Base-by-base conservation (phyloP, 768 basidiomycete genomes). In the Leccinum rimulosum region DNA sequence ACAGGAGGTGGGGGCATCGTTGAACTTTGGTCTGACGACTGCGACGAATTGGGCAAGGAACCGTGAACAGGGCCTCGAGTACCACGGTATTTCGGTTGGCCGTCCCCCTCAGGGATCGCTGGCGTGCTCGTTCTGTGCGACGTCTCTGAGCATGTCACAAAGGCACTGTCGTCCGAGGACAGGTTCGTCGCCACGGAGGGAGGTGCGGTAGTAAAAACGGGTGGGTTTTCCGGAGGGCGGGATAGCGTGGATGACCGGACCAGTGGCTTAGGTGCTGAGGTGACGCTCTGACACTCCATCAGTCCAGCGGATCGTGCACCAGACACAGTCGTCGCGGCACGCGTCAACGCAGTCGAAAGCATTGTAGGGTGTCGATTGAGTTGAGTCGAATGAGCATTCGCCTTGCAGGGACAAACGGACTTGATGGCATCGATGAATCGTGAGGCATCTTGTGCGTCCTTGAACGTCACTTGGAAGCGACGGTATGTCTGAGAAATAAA, bases 381-480 rank as follows among this genome's bases (percentile, higher is more conserved):
- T 9, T 58, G 64, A 17, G 58, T 69, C 30, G 71, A 70, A 10
- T 67, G 67, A 4, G 78, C 75, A 61, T 83, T 88, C 38, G 81
- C 75, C 70, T 85, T 88, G 77, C 90, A 93, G 4, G 89, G 90
- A 67, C 90, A 92, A 43, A 91, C 81, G 6, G 80, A 75, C 50
- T 81, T 80, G 65, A 92, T 84, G 5, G 81, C 74, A 30, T 84
- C 78, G 57, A 91, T 80, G 61, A 88, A 87, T 61, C 83, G 80
- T 2, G 75, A 68, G 0, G 85, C 82, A 33, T 82, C 79, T 3
- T 69, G 58, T 15, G 75, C 54, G n/a, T 79, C 77, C 53, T 76
- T 68, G 61, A 93, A 91, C 22, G 85, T 85, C 30, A 91, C 79
- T 68, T 93, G 90, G 65, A 93, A 89, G 15, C 90, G 86, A 53